Conservation (phyloP, 768 basidiomycete species). For the Dacryopinax primogenitus region DNA sequence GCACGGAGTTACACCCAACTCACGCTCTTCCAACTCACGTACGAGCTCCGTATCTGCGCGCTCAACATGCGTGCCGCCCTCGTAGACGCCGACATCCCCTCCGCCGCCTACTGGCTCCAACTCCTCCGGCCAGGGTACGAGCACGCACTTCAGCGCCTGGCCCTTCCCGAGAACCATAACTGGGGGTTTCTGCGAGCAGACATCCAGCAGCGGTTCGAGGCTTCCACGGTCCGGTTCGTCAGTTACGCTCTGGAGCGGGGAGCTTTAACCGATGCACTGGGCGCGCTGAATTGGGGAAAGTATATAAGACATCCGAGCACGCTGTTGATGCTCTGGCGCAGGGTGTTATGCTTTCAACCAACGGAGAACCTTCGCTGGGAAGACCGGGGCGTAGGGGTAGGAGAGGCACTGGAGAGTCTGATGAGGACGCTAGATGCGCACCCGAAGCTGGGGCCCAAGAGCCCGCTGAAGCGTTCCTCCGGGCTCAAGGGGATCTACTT, state of each 20-base stretch:
- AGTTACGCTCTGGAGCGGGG: not conserved
- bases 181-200: not conserved
- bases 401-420: too few species aligned
- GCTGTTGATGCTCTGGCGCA: not conserved
- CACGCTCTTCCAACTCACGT: not conserved
- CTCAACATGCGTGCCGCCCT: constrained; percentile 1
- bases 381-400: too few species aligned
- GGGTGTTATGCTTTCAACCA: not conserved
- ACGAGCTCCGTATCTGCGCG: not conserved
- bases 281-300: not conserved
- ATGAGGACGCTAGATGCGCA: too few species aligned
- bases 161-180: not conserved
- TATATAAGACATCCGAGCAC: not conserved
- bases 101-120: not conserved
- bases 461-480: too few species aligned
- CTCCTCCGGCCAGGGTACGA: not conserved
- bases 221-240: not conserved
- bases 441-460: too few species aligned
- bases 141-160: not conserved
- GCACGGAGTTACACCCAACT: not conserved
- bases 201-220: not conserved
- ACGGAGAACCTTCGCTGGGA: too few species aligned
- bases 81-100: not conserved
- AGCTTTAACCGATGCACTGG: not conserved
- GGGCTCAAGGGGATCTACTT: too few species aligned